Conservation (phyloP, 2,329 filamentous ascomycete genomes). For the Beauveria sp. region DNA sequence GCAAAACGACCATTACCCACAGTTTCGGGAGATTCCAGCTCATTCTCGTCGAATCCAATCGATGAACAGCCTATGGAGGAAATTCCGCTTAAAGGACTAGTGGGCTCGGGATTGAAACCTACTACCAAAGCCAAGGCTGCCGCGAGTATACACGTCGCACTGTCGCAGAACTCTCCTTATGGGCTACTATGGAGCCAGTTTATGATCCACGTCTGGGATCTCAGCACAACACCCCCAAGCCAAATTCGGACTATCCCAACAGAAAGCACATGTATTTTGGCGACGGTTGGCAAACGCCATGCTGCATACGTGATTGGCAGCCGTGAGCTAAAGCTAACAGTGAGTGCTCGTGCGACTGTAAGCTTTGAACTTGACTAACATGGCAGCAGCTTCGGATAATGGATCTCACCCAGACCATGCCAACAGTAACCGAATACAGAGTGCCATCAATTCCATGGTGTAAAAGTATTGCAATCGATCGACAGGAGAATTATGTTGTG, state of each 20-base stretch:
- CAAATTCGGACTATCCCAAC: slow-evolving; percentile 25
- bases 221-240: slow-evolving; percentile 28
- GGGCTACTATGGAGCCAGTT: slow-evolving; percentile 32
- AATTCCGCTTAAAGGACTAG: slow-evolving; percentile 26
- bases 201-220: slow-evolving; percentile 31
- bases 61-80: slow-evolving; percentile 30
- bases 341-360: slow-evolving; percentile 16
- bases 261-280: slow-evolving; percentile 31
- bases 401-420: slow-evolving; percentile 25
- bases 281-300: slow-evolving; percentile 28
- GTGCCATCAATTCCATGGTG: slow-evolving; percentile 32
- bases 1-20: slow-evolving; percentile 20
- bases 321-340: slow-evolving; percentile 33
- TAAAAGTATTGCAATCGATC: slow-evolving; percentile 30
- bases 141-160: slow-evolving; percentile 26
- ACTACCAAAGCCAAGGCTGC: slow-evolving; percentile 20
- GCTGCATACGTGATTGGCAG: slow-evolving; percentile 33
- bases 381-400: slow-evolving; percentile 29
- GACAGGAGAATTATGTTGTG: slow-evolving; percentile 31
- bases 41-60: slow-evolving; percentile 26
- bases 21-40: slow-evolving; percentile 28
- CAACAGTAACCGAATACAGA: slow-evolving; percentile 28
- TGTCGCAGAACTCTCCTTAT: slow-evolving; percentile 32
- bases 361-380: neutral
- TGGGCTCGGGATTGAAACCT: slow-evolving; percentile 20